Percentiles rank a stretch among this genome's conserved stretches.
These are phyloP conservation scores for Elongisporangium anandrum DNA, from an alignment of 352 stramenopile genomes.

Conservation along the genomic window DNA sequence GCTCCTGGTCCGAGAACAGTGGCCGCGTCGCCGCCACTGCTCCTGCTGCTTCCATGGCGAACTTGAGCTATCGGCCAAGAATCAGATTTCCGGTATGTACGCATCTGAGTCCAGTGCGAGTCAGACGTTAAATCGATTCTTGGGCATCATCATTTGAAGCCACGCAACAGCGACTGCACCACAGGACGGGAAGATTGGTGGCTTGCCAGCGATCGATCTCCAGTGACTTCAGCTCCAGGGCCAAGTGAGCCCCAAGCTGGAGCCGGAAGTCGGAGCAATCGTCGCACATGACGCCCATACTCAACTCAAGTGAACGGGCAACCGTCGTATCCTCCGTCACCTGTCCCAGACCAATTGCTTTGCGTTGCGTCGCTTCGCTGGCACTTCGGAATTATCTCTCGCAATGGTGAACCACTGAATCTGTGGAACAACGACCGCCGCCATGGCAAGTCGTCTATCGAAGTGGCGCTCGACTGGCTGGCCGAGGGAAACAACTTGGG, in stretches of 20 bases:
- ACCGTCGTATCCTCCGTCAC: neutral
- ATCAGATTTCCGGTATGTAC: neutral
- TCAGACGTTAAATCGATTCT: neutral
- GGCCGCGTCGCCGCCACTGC: slow-evolving; percentile 9
- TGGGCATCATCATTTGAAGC: neutral
- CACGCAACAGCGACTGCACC: too few relatives aligned
- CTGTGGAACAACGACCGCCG: neutral
- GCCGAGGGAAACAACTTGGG: neutral
- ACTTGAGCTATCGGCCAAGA: neutral
- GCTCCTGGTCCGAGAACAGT: slow-evolving; percentile 41
- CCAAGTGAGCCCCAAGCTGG: too few relatives aligned
- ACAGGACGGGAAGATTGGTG: too few relatives aligned
- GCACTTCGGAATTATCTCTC: neutral
- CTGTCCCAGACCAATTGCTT: neutral
- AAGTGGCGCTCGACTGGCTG: neutral
- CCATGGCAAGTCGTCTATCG: neutral
- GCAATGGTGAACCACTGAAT: neutral
- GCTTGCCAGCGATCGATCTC: too few relatives aligned
- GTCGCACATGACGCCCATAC: too few relatives aligned
- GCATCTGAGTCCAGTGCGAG: neutral
- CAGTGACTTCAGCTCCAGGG: too few relatives aligned
- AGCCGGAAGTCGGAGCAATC: too few relatives aligned
- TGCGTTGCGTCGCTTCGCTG: too few relatives aligned
- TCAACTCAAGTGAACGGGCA: too few relatives aligned
- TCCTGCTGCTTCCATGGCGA: neutral